Conservation (phyloP, 1,284 basidiomycete species). For the Ustilago loliicola region DNA sequence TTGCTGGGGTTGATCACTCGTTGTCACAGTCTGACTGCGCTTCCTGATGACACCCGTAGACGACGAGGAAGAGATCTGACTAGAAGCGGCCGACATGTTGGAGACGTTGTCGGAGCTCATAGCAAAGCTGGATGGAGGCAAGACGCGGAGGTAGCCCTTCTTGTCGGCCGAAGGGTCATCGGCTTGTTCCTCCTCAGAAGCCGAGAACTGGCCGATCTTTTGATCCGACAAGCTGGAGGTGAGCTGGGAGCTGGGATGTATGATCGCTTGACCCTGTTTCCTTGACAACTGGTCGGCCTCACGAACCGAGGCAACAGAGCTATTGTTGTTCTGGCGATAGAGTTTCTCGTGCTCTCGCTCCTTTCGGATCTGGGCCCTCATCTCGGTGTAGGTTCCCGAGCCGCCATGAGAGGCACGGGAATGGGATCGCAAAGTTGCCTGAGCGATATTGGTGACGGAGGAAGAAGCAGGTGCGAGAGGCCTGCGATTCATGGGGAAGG, state of each 20-base stretch:
- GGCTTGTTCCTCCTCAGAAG: conserved; percentile 10
- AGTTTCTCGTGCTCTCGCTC: conserved; percentile 46
- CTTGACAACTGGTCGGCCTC: conserved; percentile 15
- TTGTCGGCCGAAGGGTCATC: conserved; percentile 21
- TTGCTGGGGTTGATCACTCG: conserved; percentile 15
- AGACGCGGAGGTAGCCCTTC: conserved; percentile 29
- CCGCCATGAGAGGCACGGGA: conserved; percentile 48
- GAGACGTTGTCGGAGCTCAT: conserved; percentile 39
- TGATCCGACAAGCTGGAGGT: conserved; percentile 41
- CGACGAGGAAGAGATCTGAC: conserved; percentile 40
- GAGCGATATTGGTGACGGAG: conserved; percentile 40
- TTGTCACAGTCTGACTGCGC: conserved; percentile 33
- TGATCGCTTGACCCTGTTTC: conserved; percentile 2
- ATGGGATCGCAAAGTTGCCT: conserved; percentile 30
- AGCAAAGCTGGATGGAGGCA: conserved; percentile 30
- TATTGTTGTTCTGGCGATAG: conserved; percentile 3
- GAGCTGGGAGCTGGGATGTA: conserved; percentile 11
- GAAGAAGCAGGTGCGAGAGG: conserved; percentile 28
- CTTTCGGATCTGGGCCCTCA: conserved; percentile 51
- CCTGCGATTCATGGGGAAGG: conserved; percentile 38
- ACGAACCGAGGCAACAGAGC: conserved; percentile 2
- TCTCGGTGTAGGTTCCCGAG: conserved; percentile 54
- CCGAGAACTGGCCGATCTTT: conserved; percentile 31
- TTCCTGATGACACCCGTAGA: conserved; percentile 32
- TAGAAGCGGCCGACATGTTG: conserved; percentile 36